These are phyloP conservation scores for bread wheat (Triticum aestivum) DNA, from an alignment of 176 grass and related monocot species.

Conservation along the genomic window IWGSC_CS_RefSeq_v2.1 NC_057802.1:602124866-602125365, in stretches of 20 bases:
- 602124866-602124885: constrained; percentile 40
- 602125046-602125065: constrained; percentile 42
- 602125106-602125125: constrained; percentile 27
- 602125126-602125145: constrained; percentile 15
- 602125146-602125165: constrained; percentile 25
- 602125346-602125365: constrained; percentile 26
- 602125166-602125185: constrained; percentile 50
- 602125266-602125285: constrained; percentile 57
- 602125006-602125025: constrained; percentile 43
- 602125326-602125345: not conserved
- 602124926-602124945: constrained; percentile 1
- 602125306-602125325: constrained; percentile 45
- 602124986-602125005: constrained; percentile 55
- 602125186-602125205: constrained; percentile 49
- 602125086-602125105: not conserved
- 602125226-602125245: not conserved
- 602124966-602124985: constrained; percentile 40
- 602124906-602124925: constrained; percentile 21
- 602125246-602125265: not conserved
- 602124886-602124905: constrained; percentile 31
- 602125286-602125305: constrained; percentile 14
- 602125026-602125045: constrained; percentile 29
- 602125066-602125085: constrained; percentile 42
- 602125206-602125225: constrained; percentile 32
- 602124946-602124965: constrained; percentile 47